Evolutionary conservation across 305 asterid species (phyloP).

Genomic region (Solanum hybrid): DNA sequence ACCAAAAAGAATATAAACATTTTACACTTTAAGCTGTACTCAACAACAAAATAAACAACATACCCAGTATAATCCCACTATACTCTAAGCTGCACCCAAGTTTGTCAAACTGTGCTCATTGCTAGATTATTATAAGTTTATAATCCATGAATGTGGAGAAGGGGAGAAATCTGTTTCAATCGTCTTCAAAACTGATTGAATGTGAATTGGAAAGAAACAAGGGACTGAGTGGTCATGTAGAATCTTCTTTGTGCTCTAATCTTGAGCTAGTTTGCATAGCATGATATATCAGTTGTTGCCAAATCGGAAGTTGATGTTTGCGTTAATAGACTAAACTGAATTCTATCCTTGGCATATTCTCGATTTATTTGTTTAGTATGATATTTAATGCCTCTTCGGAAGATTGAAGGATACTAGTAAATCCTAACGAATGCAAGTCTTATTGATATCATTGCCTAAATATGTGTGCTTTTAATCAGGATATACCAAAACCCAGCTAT

Average conservation of each 20-base stretch:
- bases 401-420: background rate
- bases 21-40: background rate
- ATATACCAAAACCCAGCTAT: constrained; percentile 92
- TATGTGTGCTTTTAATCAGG: constrained; percentile 25
- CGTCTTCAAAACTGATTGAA: background rate
- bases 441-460: background rate
- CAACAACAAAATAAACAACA: background rate
- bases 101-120: background rate
- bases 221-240: background rate
- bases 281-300: background rate
- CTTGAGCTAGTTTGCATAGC: background rate
- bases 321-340: background rate
- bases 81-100: background rate
- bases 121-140: background rate
- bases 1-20: background rate
- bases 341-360: background rate
- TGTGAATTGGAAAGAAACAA: background rate
- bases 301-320: background rate
- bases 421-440: background rate
- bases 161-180: background rate
- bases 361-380: background rate
- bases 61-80: background rate
- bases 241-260: background rate
- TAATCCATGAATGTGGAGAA: background rate
- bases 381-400: background rate